Conservation (phyloP, 306 rosid species). For the Cicer pinnatifidum region DNA sequence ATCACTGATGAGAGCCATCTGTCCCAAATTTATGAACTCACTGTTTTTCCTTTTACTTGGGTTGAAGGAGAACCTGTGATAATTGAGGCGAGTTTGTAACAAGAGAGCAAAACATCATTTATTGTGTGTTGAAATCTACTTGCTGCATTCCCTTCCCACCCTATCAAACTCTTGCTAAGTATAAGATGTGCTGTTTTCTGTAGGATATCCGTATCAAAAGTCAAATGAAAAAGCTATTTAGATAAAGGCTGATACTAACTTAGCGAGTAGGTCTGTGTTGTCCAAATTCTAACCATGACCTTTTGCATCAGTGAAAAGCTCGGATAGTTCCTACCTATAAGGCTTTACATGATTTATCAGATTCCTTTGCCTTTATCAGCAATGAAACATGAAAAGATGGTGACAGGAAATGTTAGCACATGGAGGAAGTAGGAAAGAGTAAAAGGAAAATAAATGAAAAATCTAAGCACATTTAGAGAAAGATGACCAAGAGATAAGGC, state of each 20-base stretch:
- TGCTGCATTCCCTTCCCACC: background rate
- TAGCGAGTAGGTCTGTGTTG: no score
- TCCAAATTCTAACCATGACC: no score
- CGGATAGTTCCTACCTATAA: no score
- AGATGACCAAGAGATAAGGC: background rate
- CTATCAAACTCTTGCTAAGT: background rate
- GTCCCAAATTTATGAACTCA: conserved; percentile 11
- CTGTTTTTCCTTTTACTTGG: conserved; percentile 15
- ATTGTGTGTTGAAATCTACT: background rate
- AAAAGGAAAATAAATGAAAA: conserved; percentile 2
- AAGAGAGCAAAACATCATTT: background rate
- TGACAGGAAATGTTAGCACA: conserved; percentile 14
- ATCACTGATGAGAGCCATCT: conserved; percentile 8
- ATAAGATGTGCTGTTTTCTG: background rate
- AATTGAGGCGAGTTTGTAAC: background rate
- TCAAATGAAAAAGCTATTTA: background rate
- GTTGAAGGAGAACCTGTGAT: conserved; percentile 2
- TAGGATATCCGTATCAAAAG: background rate
- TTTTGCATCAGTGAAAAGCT: no score
- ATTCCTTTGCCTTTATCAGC: no score
- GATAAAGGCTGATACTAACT: background rate
- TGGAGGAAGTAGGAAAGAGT: background rate
- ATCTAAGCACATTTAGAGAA: background rate
- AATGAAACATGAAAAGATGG: conserved; percentile 14
- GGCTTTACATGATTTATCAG: no score